Base-by-base conservation (phyloP, 2,329 filamentous ascomycete genomes). In the Pseudopithomyces maydicus region DNA sequence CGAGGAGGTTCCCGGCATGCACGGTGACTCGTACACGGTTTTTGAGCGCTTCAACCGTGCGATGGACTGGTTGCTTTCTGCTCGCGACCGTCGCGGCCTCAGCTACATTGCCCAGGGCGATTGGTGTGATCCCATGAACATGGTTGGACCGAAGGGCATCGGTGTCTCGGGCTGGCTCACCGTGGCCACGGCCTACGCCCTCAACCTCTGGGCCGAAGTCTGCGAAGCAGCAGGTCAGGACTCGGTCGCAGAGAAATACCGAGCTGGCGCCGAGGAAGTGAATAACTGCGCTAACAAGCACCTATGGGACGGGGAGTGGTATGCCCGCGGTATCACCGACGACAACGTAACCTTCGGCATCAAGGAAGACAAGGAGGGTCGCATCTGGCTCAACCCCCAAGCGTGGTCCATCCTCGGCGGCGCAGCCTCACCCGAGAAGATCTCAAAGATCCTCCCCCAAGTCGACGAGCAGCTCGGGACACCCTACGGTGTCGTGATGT, bases 101-200 rank as follows among this genome's bases (percentile, higher is more conserved):
- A 84, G 81, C 66, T 85, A 81, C 72, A 85, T 85, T 60, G 82
- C 82, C 0, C 83, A 85, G 68, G 84, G 84, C 35, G 84, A 86
- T 67, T 86, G 83, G 83, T 86, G 84, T 61, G 84, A 85, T 58
- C 84, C 83, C 3, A 84, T 85, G 80, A 86, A 86, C 70, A 86
- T 86, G 84, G 84, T 84, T n/a, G 83, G 83, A 3, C 83, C 82
- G 66, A 84, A 84, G 67, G 83, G 83, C 38, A 78, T 79, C 52
- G 84, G 84, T 22, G 83, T 86, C 1, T 85, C 83, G 0, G 84
- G 82, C 19, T 86, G 84, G 84, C 77, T 85, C 33, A 85, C 83
- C 0, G 74, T 85, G 1, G 83, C 83, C 6, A 85, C 83, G 0
- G 83, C 74, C 0, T 83, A 81, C 62, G 81, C 83, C 0, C 72